Evolutionary conservation across 352 stramenopile genomes (phyloP).

Genomic region (Pythium coloratum): DNA sequence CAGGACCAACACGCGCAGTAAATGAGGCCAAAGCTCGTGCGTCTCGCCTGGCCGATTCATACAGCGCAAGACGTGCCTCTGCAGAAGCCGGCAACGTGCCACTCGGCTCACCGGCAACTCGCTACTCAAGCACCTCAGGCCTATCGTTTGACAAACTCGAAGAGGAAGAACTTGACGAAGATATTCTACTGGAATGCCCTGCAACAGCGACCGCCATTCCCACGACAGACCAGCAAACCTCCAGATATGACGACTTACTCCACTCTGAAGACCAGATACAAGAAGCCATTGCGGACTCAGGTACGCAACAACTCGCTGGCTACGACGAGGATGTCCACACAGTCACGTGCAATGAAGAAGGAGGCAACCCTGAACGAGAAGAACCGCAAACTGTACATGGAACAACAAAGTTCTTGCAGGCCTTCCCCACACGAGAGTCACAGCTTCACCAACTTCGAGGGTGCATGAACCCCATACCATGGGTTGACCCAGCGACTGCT

Average conservation of each 20-base stretch:
- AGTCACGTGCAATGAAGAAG: too few relatives aligned
- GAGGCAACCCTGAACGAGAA: background rate
- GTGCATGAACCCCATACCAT: conserved; percentile 5
- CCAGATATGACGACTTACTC: background rate
- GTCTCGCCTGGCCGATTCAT: background rate
- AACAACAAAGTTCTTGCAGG: background rate
- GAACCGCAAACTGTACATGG: too few relatives aligned
- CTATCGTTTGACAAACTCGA: background rate
- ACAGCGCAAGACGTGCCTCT: background rate
- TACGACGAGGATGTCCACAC: too few relatives aligned
- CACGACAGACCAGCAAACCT: background rate
- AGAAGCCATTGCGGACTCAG: background rate
- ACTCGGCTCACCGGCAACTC: background rate
- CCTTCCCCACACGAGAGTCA: background rate
- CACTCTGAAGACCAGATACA: background rate
- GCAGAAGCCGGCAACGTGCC: background rate
- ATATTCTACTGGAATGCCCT: background rate
- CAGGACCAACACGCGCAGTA: background rate
- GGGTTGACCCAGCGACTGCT: background rate
- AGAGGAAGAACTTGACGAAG: background rate
- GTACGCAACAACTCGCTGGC: background rate
- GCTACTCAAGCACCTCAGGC: background rate
- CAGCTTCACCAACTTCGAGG: background rate
- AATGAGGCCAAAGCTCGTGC: background rate
- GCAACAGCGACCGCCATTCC: background rate